A percentile compares a stretch with the other conserved stretches of the same genome.
phyloP scores from a whole-genome alignment of 371 early-diverging fungal genomes.

The Circinella minor region DNA sequence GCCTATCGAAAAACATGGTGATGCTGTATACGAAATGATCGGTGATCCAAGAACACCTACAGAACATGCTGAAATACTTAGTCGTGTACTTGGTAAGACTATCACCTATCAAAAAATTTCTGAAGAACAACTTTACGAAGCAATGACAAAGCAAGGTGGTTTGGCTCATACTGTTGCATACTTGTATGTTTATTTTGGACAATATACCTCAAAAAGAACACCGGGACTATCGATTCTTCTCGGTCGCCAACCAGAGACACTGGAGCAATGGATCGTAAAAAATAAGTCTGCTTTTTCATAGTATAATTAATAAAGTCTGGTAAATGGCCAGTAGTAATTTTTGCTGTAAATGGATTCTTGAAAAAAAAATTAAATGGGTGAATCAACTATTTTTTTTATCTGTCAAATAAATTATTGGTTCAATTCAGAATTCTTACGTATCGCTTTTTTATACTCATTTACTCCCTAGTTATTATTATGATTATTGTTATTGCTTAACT shows the following conservation, averaged over 20 bases:
- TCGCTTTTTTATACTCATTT: no score
- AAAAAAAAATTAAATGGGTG: no score
- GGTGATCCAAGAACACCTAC: conserved; percentile 8
- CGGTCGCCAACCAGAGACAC: conserved; percentile 20
- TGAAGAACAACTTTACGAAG: conserved; percentile 6
- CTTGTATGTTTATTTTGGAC: background rate
- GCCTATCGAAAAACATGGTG: conserved; percentile 21
- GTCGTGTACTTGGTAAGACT: conserved; percentile 14
- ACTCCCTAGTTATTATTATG: no score
- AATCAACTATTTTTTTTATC: no score
- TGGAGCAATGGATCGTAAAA: conserved; percentile 17
- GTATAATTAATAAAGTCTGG: background rate
- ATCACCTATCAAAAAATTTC: conserved; percentile 14
- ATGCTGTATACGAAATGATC: conserved; percentile 24
- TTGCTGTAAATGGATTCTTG: no score
- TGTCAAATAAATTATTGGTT: no score
- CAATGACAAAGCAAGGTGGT: background rate
- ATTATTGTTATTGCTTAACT: no score
- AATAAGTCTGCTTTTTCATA: conserved; percentile 9
- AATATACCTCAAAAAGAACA: background rate
- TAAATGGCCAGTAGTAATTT: no score
- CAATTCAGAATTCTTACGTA: no score
- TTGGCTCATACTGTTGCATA: conserved; percentile 7
- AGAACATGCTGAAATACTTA: conserved; percentile 21
- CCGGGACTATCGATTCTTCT: conserved; percentile 19